Percentiles rank a stretch among this genome's conserved stretches.
Conservation (phyloP, 2,329 filamentous ascomycete genomes). For the Calonectria henricotiae region DNA sequence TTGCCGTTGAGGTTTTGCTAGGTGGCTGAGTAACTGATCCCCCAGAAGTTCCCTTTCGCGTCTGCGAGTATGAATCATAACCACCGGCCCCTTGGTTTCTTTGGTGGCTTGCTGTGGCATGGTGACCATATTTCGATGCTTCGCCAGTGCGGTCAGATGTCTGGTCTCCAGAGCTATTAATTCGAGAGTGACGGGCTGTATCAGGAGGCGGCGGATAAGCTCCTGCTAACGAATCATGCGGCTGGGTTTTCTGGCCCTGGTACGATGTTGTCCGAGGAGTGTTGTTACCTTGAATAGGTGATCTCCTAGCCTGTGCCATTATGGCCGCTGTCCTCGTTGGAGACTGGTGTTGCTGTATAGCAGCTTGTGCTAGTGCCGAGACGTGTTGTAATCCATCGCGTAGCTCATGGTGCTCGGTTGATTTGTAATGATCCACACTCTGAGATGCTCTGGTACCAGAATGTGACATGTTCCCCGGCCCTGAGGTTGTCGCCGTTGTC, state of each 20-base stretch:
- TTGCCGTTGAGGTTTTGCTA: slow-evolving; percentile 53
- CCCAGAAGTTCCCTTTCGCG: slow-evolving; percentile 36
- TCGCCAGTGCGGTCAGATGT: slow-evolving; percentile 35
- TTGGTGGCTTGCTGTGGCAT: slow-evolving; percentile 38
- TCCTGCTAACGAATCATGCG: slow-evolving; percentile 42
- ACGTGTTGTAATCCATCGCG: slow-evolving; percentile 31
- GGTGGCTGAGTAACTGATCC: slow-evolving; percentile 30
- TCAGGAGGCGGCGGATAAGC: slow-evolving; percentile 42
- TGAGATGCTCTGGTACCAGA: slow-evolving; percentile 15
- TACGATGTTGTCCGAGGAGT: slow-evolving; percentile 55
- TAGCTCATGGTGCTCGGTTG: slow-evolving; percentile 36
- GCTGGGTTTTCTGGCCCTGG: slow-evolving; percentile 57
- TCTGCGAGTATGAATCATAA: slow-evolving; percentile 58
- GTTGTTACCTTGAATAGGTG: slow-evolving; percentile 53
- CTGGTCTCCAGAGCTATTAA: slow-evolving; percentile 35
- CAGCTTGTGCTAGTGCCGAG: slow-evolving; percentile 36
- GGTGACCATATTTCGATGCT: slow-evolving; percentile 44
- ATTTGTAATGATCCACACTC: slow-evolving; percentile 33
- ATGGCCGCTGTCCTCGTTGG: slow-evolving; percentile 52
- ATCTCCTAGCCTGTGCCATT: slow-evolving; percentile 53
- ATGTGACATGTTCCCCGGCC: not conserved
- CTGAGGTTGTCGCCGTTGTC: not conserved
- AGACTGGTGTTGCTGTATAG: slow-evolving; percentile 53
- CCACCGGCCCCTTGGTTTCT: slow-evolving; percentile 45
- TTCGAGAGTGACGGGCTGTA: slow-evolving; percentile 37